Evolutionary conservation across 1,284 basidiomycete genomes (phyloP).

Genomic region (Cryptococcus sp.): DNA sequence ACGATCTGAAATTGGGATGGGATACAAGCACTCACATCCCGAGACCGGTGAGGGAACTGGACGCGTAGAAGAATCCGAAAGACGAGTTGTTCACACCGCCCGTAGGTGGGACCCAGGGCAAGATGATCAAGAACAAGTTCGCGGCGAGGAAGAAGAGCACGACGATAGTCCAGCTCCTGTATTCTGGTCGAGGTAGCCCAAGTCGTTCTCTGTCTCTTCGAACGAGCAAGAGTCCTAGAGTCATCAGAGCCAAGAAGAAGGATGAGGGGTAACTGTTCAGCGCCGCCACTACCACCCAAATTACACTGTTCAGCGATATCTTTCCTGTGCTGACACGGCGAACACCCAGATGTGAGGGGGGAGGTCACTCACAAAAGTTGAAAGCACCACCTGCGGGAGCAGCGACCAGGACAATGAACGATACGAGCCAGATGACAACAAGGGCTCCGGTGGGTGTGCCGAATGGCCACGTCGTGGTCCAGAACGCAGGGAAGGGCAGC

Average conservation of each 20-base stretch:
- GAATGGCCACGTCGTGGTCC: constrained; percentile 43
- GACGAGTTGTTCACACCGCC: constrained; percentile 33
- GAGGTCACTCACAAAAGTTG: constrained; percentile 34
- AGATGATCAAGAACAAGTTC: constrained; percentile 56
- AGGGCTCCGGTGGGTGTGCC: constrained; percentile 55
- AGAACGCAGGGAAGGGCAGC: constrained; percentile 46
- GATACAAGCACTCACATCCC: constrained; percentile 31
- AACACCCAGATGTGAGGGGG: too few relatives aligned
- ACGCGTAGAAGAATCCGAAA: constrained; percentile 53
- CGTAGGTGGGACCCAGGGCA: constrained; percentile 57
- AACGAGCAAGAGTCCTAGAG: constrained; percentile 55
- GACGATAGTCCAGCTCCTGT: constrained; percentile 54
- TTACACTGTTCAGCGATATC: neutral
- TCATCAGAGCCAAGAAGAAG: constrained; percentile 55
- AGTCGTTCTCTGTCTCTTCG: constrained; percentile 50
- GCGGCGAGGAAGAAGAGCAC: constrained; percentile 52
- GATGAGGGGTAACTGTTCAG: constrained; percentile 54
- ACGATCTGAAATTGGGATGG: too few relatives aligned
- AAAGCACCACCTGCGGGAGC: constrained; percentile 62
- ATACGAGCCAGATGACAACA: constrained; percentile 57
- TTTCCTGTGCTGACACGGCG: neutral
- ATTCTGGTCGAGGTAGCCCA: constrained; percentile 52
- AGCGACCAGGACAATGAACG: constrained; percentile 59
- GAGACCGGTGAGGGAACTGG: constrained; percentile 41
- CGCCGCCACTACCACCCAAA: constrained; percentile 30